Base-by-base conservation (phyloP, 2,329 filamentous ascomycete genomes). In the Fusarium graminum region DNA sequence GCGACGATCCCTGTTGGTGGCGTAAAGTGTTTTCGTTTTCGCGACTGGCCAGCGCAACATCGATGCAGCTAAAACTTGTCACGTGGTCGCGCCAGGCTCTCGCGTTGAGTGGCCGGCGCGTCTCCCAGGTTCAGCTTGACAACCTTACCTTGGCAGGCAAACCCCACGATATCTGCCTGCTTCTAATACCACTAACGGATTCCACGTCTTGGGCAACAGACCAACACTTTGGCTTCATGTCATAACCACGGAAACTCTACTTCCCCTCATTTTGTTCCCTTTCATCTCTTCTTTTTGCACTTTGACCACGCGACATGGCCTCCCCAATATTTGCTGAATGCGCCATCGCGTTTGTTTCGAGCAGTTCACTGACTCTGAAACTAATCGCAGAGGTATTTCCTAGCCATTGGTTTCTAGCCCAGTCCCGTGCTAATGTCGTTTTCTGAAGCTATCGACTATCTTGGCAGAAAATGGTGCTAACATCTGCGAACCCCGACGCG, bases 391-490 rank as follows among this genome's bases (percentile, higher is more conserved):
- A 82, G 65, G 81, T 83, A 63, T 16, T 70, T 63, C 30, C 6
- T 19, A 26, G 4, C 17, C 22, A 28, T 7, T 10, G 14, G 19
- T 14, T 22, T 16, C 4, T 14, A 12, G 32, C 4, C 6, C 13
- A 17, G 8, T 10, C 2, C 16, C 10, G 28, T 32, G 42, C 68
- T 69, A 36, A 70, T 34, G n/a, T 36, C 5, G 9, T 13, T 2
- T 14, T 25, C n/a, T 34, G 7, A 46, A 85, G 81, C 70, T 85
- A 12, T 79, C 81, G 7, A 68, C 70, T 3, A 77, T 80, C 3
- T 75, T 85, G 30, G 65, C 76, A 58, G 80, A 83, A 13, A 81
- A 86, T 79, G 86, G 85, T 67, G 86, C 82, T 55, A 72, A 78
- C 32, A 77, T 86, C 3, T 74, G 84, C 63, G 78, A 83, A 43